Evolutionary conservation across 1,284 basidiomycete genomes (phyloP).

Genomic region (Boletellus deceptivus): DNA sequence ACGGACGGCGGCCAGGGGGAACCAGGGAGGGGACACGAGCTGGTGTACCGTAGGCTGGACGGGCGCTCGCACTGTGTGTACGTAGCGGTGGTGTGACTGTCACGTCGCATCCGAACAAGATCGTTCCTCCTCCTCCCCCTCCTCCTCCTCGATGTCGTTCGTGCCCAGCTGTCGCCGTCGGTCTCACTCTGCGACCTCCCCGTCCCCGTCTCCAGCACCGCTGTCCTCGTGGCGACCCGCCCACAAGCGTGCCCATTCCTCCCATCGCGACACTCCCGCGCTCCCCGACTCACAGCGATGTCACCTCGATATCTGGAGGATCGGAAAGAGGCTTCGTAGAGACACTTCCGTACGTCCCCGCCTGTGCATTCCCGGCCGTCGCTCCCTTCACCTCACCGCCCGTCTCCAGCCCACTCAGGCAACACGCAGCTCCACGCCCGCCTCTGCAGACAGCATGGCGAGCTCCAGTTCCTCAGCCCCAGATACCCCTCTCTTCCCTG

Average conservation of each 20-base stretch:
- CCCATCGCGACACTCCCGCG: constrained; percentile 34
- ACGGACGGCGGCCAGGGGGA: neutral
- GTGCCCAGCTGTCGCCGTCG: constrained; percentile 45
- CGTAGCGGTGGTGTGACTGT: constrained; percentile 20
- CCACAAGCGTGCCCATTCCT: constrained; percentile 47
- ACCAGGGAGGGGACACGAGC: constrained; percentile 10
- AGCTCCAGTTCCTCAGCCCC: constrained; percentile 29
- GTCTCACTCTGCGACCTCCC: constrained; percentile 55
- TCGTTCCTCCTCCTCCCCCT: constrained; percentile 4
- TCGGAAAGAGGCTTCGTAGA: constrained; percentile 51
- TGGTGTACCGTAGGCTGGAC: constrained; percentile 22
- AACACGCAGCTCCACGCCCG: constrained; percentile 30
- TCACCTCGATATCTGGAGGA: constrained; percentile 52
- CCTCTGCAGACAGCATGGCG: constrained; percentile 30
- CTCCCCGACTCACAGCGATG: constrained; percentile 45
- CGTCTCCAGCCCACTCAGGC: constrained; percentile 15
- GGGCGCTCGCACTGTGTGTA: constrained; percentile 23
- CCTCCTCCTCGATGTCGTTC: constrained; percentile 13
- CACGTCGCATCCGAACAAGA: constrained; percentile 19
- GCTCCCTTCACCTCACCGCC: neutral
- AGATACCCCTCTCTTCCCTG: constrained; percentile 42
- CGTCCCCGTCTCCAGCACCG: constrained; percentile 37
- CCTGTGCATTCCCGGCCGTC: neutral
- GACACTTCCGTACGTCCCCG: constrained; percentile 43
- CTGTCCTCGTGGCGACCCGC: constrained; percentile 41